Evolutionary conservation across 306 rosid species (phyloP).

Genomic region (Vigna trinervia): DNA sequence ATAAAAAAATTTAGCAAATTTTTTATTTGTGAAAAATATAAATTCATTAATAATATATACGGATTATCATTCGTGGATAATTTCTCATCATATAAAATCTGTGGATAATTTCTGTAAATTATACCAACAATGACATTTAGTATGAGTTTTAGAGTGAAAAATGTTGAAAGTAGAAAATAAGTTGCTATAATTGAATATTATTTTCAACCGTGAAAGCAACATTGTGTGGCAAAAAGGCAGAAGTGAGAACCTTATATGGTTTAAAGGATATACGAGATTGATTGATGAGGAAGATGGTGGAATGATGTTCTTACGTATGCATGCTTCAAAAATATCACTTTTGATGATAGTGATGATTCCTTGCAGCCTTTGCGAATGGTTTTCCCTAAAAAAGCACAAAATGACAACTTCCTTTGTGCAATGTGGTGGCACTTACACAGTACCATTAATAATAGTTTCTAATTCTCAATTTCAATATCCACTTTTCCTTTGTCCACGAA

Average conservation of each 20-base stretch:
- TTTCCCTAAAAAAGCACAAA: slow-evolving; percentile 15
- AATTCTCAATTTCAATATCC: too few relatives aligned
- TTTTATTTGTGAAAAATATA: too few relatives aligned
- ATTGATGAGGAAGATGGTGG: slow-evolving; percentile 29
- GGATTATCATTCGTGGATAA: too few relatives aligned
- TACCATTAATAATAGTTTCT: background rate
- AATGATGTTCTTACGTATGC: slow-evolving; percentile 24
- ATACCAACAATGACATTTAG: too few relatives aligned
- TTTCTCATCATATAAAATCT: too few relatives aligned
- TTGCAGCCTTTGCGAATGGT: slow-evolving; percentile 28
- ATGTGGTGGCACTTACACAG: background rate
- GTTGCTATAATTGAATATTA: background rate
- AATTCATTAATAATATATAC: too few relatives aligned
- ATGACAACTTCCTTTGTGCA: slow-evolving; percentile 35
- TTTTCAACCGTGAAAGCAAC: slow-evolving; percentile 27
- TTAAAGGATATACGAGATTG: slow-evolving; percentile 36
- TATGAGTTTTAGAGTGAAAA: background rate
- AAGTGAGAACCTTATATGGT: slow-evolving; percentile 23
- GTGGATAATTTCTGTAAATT: too few relatives aligned
- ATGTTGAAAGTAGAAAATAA: background rate
- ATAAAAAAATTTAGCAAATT: too few relatives aligned
- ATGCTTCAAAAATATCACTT: background rate
- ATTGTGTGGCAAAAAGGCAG: slow-evolving; percentile 22
- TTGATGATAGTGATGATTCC: slow-evolving; percentile 31
- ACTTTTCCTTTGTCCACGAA: too few relatives aligned